These are phyloP conservation scores for Wickerhamiella dianesei DNA, from an alignment of 805 yeast species.

Conservation along the genomic window DNA sequence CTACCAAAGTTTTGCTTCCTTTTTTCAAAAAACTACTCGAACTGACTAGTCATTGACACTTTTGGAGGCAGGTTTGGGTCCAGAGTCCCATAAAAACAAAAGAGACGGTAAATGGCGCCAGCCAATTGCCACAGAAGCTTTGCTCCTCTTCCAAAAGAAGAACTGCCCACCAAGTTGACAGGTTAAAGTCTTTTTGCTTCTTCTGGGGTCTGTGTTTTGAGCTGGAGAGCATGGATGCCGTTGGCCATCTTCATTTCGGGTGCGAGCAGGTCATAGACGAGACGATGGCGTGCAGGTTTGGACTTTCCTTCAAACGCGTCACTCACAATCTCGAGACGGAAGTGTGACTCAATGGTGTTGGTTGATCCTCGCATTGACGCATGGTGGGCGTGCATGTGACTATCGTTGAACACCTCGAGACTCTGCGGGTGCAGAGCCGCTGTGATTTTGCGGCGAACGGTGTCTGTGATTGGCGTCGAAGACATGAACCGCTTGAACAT, in stretches of 20 bases:
- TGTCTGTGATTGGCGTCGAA: conserved; percentile 34
- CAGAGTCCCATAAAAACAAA: no score
- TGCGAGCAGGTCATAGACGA: conserved; percentile 51
- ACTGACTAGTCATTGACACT: no score
- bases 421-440: conserved; percentile 32
- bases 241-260: conserved; percentile 51
- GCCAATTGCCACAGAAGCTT: no score
- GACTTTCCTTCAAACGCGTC: conserved; percentile 50
- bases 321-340: conserved; percentile 59
- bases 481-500: conserved; percentile 12
- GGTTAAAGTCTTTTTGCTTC: conserved; percentile 30
- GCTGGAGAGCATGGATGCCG: conserved; percentile 80
- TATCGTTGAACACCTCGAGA: conserved; percentile 57
- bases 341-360: conserved; percentile 70
- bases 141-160: no score
- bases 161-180: no score
- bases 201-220: conserved; percentile 61
- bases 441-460: conserved; percentile 34
- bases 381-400: conserved; percentile 80
- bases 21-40: no score
- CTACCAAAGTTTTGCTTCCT: no score
- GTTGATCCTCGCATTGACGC: conserved; percentile 62
- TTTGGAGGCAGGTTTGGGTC: no score
- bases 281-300: conserved; percentile 64
- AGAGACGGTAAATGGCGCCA: no score